phyloP scores from a whole-genome alignment of 306 rosid genomes.

The Pterocarpus santalinus region DNA sequence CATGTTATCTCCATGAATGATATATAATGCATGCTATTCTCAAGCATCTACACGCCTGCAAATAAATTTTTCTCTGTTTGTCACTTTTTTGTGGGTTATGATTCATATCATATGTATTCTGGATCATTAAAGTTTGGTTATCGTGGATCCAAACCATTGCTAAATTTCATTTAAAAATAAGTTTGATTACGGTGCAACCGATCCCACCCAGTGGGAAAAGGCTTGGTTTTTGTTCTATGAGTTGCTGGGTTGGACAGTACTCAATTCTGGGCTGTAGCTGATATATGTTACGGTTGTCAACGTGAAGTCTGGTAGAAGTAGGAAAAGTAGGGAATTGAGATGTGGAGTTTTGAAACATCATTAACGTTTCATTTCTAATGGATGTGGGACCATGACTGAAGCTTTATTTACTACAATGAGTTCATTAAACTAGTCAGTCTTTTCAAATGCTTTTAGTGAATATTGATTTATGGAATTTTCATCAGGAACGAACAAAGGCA shows the following conservation, averaged over 20 bases:
- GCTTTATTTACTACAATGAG: constrained; percentile 7
- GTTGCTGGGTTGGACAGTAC: constrained; percentile 17
- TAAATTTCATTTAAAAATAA: constrained; percentile 10
- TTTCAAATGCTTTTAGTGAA: constrained; percentile 45
- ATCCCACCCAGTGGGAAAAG: not conserved
- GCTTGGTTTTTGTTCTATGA: not conserved
- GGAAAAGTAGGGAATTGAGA: constrained; percentile 2
- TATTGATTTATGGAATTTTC: constrained; percentile 39
- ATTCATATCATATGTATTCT: constrained; percentile 11
- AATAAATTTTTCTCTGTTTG: not conserved
- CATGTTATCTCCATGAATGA: constrained; percentile 19
- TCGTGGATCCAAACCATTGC: constrained; percentile 21
- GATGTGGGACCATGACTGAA: not conserved
- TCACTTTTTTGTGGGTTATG: constrained; percentile 5
- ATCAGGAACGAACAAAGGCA: constrained; percentile 81
- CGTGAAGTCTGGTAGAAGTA: constrained; percentile 23
- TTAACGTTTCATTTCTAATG: constrained; percentile 32
- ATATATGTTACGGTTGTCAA: constrained; percentile 12
- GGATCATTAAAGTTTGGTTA: constrained; percentile 23
- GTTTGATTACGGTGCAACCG: not conserved
- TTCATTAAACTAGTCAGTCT: constrained; percentile 20
- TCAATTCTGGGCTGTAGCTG: constrained; percentile 15
- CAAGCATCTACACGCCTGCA: constrained; percentile 4
- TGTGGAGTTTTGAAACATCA: not conserved
- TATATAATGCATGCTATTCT: constrained; percentile 2